Conservation (phyloP, 352 stramenopile species). For the Globisporangium radiosum region DNA sequence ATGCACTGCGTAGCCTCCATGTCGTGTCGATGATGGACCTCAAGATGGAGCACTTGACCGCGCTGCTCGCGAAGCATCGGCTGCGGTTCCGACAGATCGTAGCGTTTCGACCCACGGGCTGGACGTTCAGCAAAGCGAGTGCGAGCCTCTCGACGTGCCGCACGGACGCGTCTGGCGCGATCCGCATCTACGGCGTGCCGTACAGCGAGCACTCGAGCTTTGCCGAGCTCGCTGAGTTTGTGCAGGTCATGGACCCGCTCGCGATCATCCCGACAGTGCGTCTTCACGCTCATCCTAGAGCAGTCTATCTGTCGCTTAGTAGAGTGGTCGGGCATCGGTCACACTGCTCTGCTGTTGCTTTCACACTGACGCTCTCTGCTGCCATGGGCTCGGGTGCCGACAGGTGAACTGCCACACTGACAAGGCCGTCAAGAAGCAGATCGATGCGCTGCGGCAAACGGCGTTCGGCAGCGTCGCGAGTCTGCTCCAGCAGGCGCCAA, state of each 20-base stretch:
- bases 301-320: too few species aligned
- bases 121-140: slow-evolving; percentile 73
- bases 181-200: slow-evolving; percentile 91
- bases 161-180: slow-evolving; percentile 69
- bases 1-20: slow-evolving; percentile 58
- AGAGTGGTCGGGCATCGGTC: too few species aligned
- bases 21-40: slow-evolving; percentile 92
- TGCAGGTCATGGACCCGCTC: slow-evolving; percentile 77
- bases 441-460: slow-evolving; percentile 54
- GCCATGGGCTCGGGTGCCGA: neutral
- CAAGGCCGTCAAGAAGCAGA: slow-evolving; percentile 58
- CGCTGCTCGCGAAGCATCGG: slow-evolving; percentile 59
- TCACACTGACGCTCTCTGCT: neutral
- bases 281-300: too few species aligned
- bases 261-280: slow-evolving; percentile 90
- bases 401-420: slow-evolving; percentile 71
- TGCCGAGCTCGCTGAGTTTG: slow-evolving; percentile 91
- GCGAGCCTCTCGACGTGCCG: slow-evolving; percentile 63
- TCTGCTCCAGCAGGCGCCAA: slow-evolving; percentile 25
- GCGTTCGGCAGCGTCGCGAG: slow-evolving; percentile 54
- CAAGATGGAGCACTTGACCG: slow-evolving; percentile 86
- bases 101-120: slow-evolving; percentile 93
- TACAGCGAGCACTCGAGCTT: slow-evolving; percentile 98
- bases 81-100: slow-evolving; percentile 81
- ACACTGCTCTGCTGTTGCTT: neutral